A percentile compares a stretch with the other conserved stretches of the same genome.
Evolutionary conservation across 305 asterid species (phyloP).

Genomic region (Stenogyne calaminthoides): DNA sequence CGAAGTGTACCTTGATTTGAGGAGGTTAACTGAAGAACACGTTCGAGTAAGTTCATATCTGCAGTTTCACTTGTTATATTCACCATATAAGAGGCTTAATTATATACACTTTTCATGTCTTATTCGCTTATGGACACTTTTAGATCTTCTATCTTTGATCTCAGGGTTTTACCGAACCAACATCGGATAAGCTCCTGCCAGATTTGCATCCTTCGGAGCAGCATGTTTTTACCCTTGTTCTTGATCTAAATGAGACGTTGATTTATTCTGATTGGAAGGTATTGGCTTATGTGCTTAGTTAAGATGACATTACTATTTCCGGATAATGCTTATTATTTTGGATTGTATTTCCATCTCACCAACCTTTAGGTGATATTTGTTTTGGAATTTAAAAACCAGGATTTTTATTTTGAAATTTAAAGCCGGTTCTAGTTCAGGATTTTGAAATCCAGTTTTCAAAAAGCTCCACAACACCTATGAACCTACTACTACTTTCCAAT

Average conservation of each 20-base stretch:
- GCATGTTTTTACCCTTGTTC: constrained; percentile 82
- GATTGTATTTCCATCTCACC: not conserved
- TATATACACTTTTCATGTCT: not conserved
- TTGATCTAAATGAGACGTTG: constrained; percentile 86
- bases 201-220: constrained; percentile 88
- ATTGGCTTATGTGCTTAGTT: constrained; percentile 25
- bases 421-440: no score
- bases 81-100: not conserved
- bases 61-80: constrained; percentile 19
- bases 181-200: constrained; percentile 87
- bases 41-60: constrained; percentile 51
- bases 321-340: not conserved
- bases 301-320: constrained; percentile 12
- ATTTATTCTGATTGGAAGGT: constrained; percentile 90
- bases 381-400: no score
- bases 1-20: constrained; percentile 70
- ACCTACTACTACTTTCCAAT: no score
- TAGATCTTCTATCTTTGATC: constrained; percentile 22
- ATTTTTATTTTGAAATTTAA: no score
- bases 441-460: no score
- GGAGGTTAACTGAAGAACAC: constrained; percentile 79
- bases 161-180: constrained; percentile 87
- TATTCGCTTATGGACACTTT: not conserved
- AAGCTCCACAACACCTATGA: no score
- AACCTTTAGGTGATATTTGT: not conserved